phyloP scores from a whole-genome alignment of 2,329 filamentous ascomycete genomes.

The Verruconis gallopava region DNA sequence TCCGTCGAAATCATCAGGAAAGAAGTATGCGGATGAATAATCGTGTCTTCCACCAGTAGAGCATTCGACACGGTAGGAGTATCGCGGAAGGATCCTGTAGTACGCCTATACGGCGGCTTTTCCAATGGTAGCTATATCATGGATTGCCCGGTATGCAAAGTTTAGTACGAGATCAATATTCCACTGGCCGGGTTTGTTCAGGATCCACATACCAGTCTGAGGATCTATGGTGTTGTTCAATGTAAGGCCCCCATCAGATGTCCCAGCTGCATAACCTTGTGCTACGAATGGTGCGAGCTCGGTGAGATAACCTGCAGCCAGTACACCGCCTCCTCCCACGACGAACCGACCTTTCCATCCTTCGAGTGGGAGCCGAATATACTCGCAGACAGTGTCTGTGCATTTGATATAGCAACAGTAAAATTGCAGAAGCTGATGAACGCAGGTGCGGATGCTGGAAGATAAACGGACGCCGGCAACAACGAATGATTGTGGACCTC shows the following conservation, averaged over 20 bases:
- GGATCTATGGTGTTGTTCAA: slow-evolving; percentile 8
- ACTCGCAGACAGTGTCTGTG: slow-evolving; percentile 10
- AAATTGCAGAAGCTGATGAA: not conserved
- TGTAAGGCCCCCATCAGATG: slow-evolving; percentile 20
- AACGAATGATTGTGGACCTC: not conserved
- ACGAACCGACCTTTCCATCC: slow-evolving; percentile 23
- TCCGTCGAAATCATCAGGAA: slow-evolving; percentile 19
- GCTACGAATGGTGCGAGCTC: slow-evolving; percentile 16
- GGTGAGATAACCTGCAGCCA: slow-evolving; percentile 16
- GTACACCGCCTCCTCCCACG: slow-evolving; percentile 20
- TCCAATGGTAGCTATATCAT: slow-evolving; percentile 21
- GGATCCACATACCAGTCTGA: not conserved
- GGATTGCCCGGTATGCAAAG: slow-evolving; percentile 24
- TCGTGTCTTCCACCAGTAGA: slow-evolving; percentile 23
- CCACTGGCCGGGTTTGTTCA: slow-evolving; percentile 12
- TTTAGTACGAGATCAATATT: slow-evolving; percentile 24
- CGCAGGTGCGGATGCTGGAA: not conserved
- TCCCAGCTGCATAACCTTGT: slow-evolving; percentile 21
- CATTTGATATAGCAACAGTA: not conserved
- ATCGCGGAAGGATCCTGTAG: slow-evolving; percentile 21
- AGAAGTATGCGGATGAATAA: slow-evolving; percentile 19
- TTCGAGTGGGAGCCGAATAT: slow-evolving; percentile 20
- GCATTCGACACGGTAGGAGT: slow-evolving; percentile 25
- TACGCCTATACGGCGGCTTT: slow-evolving; percentile 22
- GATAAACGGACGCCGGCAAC: not conserved